These are phyloP conservation scores for Meripilus lineatus DNA, from an alignment of 1,284 basidiomycete genomes.

Conservation along the genomic window DNA sequence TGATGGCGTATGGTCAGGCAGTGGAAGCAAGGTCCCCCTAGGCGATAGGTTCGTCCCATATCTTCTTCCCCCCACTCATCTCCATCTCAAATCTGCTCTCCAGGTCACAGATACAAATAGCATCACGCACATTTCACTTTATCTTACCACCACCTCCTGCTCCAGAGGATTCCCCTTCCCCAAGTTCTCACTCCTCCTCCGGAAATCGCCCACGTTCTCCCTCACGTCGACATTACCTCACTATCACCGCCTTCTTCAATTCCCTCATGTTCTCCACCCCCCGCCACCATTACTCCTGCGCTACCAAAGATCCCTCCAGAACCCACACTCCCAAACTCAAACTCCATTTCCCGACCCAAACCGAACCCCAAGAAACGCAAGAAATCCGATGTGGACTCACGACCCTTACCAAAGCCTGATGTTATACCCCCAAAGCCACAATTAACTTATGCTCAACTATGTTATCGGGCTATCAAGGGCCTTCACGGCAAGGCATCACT, in stretches of 20 bases:
- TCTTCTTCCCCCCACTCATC: background rate
- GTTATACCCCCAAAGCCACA: constrained; percentile 77
- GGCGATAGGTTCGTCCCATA: constrained; percentile 63
- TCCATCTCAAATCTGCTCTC: constrained; percentile 12
- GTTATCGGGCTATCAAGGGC: constrained; percentile 73
- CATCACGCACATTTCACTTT: constrained; percentile 96
- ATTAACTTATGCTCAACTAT: constrained; percentile 75
- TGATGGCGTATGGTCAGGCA: constrained; percentile 91
- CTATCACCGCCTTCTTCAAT: constrained; percentile 78
- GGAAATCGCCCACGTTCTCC: constrained; percentile 50
- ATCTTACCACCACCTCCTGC: constrained; percentile 76
- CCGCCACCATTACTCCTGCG: constrained; percentile 27
- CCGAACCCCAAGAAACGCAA: constrained; percentile 66
- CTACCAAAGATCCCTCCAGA: constrained; percentile 29
- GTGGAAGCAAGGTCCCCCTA: constrained; percentile 80
- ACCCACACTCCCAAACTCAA: constrained; percentile 54
- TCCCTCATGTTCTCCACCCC: constrained; percentile 67
- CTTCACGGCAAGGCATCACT: constrained; percentile 83
- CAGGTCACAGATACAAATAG: constrained; percentile 98
- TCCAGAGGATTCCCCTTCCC: constrained; percentile 72
- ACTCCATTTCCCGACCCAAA: constrained; percentile 45
- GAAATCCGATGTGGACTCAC: constrained; percentile 44
- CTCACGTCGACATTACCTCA: constrained; percentile 74
- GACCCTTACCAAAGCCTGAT: constrained; percentile 51
- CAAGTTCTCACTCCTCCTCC: constrained; percentile 62